Base-by-base conservation (phyloP, 129 eudicot species). In the Flaveria robusta region DNA sequence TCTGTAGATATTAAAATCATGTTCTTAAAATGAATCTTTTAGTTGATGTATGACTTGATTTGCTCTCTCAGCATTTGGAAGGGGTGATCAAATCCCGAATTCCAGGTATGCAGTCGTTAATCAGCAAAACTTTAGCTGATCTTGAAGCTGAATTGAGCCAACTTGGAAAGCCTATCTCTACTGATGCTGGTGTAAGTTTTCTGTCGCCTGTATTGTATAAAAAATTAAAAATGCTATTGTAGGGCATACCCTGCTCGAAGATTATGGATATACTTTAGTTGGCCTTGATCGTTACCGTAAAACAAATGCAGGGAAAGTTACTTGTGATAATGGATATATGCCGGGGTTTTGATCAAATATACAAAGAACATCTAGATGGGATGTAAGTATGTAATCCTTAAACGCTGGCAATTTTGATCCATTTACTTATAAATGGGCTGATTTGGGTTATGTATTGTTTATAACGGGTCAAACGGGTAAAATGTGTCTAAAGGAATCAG, bases 341-440 rank as follows among this genome's bases (percentile, higher is more conserved):
- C 20, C 83, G 86, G 6, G 86, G 81, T 49, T 85, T 85, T 81
- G 88, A 85, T 62, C 82, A 81, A 65, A 64, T 85, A 45, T 85
- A 77, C 75, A 85, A 78, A 72, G 88, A 85, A 31, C 86, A 85
- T 85, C 83, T 85, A 9, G 83, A 85, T 7, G 86, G 88, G 68
- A 79, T 68, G 88, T 81, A 85, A 85, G 83, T 16, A 59, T 45
- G 10, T 22, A 9, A 66, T 19, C 9, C 22, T 76, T 29, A 22
- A 64, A 46, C 22, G 15, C 9, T 34, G 14, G 18, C n/a, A 70
- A 34, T 64, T 15, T 64, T 16, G 13, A 34, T 3, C 71, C 50
- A 66, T 66, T 39, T 65, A 65, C 42, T 31, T 63, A 6, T 14
- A 1, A 63, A 29, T 12, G 5, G 4, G 22, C 5, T 63, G 45